Conservation (phyloP, 108 stramenopile species). For the Nitzschia putrida region DNA sequence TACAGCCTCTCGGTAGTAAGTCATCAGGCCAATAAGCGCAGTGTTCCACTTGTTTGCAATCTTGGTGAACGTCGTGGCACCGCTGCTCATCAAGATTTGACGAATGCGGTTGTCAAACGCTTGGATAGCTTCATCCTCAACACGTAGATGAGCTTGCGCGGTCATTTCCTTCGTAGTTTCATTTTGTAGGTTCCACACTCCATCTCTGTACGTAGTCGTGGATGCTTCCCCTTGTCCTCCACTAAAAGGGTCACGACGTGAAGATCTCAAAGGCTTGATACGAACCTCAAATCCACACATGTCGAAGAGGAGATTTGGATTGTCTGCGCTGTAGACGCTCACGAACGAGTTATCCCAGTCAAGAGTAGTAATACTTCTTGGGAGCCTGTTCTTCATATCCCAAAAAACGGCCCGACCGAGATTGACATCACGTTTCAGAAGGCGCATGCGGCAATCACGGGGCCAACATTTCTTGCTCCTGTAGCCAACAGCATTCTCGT, state of each 20-base stretch:
- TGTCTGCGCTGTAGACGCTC: constrained; percentile 97
- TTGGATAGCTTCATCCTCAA: constrained; percentile 91
- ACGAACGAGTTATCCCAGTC: constrained; percentile 99
- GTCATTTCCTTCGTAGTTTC: constrained; percentile 99
- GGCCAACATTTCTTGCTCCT: constrained; percentile 99
- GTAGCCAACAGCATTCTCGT: constrained; percentile 99
- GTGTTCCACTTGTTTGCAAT: constrained; percentile 99
- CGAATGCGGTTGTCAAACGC: constrained; percentile 98
- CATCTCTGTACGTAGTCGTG: constrained; percentile 87
- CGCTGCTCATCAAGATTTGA: constrained; percentile 98
- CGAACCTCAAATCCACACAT: constrained; percentile 98
- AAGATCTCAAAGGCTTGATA: constrained; percentile 90
- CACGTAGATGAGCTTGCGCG: constrained; percentile 93
- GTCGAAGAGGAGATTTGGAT: constrained; percentile 98
- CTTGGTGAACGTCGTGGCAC: constrained; percentile 98
- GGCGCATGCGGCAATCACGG: constrained; percentile 96
- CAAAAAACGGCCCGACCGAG: constrained; percentile 97
- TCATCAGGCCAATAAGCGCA: constrained; percentile 96
- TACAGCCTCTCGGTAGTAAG: constrained; percentile 99
- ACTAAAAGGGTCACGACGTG: constrained; percentile 60
- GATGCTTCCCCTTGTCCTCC: constrained; percentile 26
- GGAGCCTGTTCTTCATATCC: constrained; percentile 99
- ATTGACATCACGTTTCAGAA: constrained; percentile 98
- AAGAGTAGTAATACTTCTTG: constrained; percentile 93
- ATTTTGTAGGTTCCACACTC: constrained; percentile 99